Evolutionary conservation across 768 basidiomycete species (phyloP), one percentile per base, ranked within the genome.

Genomic region (Termitomyces sp.): DNA sequence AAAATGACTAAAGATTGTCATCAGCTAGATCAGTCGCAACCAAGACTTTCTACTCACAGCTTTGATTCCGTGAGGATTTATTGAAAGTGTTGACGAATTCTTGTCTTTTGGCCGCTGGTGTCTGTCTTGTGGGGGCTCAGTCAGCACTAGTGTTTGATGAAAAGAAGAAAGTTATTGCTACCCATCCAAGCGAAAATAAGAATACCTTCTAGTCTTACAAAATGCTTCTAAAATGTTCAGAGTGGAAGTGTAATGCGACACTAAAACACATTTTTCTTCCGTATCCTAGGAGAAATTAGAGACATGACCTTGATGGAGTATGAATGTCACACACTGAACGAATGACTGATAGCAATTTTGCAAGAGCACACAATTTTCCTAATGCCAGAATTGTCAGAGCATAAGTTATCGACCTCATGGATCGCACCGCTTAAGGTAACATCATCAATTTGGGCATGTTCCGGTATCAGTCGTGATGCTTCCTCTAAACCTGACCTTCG

Each of bases 231-330:
- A 76, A 56, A 99, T 84, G 66, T 98, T 91, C 54, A 99, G 83
- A 1, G 95, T 97, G 5, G 90, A 88, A 0, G 95, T 98, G 66
- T 90, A 99, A 68, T 98, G 95, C n/a, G 94, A 98, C 35, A 96
- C 92, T 43, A 99, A 73, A 35, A 98, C 89, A 64, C 93, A 90
- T 81, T 99, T 99, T 73, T 99, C 96, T 41, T 90, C 86, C 0
- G 92, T 94, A 36, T 77, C 74, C 86, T 92, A 55, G n/a, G 24
- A 35, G 14, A 45, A 26, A 18, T 26, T 35, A 60, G 8, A 50
- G 41, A 10, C 22, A 22, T 38, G 35, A 32, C 36, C 49, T 6
- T 22, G 24, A 30, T 14, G 57, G 32, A 30, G 32, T 59, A 40
- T 56, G 16, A 22, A 4, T 45, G 35, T 2, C 10, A 53, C 63